Percentiles rank a stretch among this genome's conserved stretches.
These are phyloP conservation scores for Solanum paucissectum DNA, from an alignment of 257 asterid genomes.

Conservation along the genomic window DNA sequence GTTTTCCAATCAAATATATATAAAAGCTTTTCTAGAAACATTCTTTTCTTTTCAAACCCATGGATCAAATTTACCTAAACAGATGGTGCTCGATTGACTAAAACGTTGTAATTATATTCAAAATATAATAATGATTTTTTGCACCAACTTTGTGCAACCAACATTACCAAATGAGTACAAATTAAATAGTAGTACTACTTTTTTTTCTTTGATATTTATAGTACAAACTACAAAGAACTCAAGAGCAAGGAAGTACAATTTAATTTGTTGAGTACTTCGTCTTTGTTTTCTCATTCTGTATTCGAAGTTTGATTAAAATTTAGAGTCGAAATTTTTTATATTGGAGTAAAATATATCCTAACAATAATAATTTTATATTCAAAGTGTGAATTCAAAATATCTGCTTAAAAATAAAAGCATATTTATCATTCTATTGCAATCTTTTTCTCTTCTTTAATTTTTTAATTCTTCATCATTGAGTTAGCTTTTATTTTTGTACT, in stretches of 20 bases:
- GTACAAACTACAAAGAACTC: background rate
- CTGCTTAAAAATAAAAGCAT: background rate
- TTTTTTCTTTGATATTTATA: background rate
- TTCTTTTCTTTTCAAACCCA: background rate
- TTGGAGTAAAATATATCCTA: background rate
- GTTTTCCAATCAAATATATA: background rate
- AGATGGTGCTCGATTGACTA: background rate
- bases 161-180: background rate
- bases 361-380: background rate
- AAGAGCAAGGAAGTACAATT: background rate
- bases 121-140: background rate
- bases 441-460: background rate
- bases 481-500: background rate
- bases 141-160: background rate
- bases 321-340: rapidly evolving
- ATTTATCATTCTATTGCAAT: background rate
- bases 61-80: background rate
- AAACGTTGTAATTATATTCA: background rate
- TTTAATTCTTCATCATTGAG: background rate
- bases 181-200: background rate
- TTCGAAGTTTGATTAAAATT: background rate
- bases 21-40: background rate
- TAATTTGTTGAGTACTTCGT: background rate
- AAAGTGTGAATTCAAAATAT: rapidly evolving
- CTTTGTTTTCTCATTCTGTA: background rate